Evolutionary conservation across 345 rosid species (phyloP).

Genomic region (Eucalyptus lansdowneana): DNA sequence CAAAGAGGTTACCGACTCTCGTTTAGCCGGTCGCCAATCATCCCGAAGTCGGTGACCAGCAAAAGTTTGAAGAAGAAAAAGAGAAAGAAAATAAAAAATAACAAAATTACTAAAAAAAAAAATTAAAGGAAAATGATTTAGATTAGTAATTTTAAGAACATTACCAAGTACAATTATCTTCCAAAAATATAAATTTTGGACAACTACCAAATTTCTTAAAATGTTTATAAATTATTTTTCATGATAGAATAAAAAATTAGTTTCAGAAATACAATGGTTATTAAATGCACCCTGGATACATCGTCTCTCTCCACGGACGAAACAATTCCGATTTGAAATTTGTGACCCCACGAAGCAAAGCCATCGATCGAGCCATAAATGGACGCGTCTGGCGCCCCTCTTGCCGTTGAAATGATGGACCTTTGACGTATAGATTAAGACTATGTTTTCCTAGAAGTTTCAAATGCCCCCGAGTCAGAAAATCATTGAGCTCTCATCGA

Average conservation of each 20-base stretch:
- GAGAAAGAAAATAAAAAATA: too few species aligned
- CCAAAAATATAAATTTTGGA: fast-evolving
- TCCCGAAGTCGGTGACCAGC: fast-evolving
- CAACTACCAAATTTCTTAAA: fast-evolving
- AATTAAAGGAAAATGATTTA: too few species aligned
- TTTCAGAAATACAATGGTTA: too few species aligned
- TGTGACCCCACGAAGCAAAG: not conserved
- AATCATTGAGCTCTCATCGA: not conserved
- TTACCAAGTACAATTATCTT: fast-evolving
- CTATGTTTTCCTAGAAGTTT: not conserved
- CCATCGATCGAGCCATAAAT: not conserved
- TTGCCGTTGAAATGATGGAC: not conserved
- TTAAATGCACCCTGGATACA: too few species aligned
- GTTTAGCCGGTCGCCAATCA: fast-evolving
- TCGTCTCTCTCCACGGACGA: not conserved
- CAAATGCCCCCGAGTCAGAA: not conserved
- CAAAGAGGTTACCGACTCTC: fast-evolving
- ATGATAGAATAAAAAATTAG: too few species aligned
- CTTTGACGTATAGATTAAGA: not conserved
- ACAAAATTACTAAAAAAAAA: too few species aligned
- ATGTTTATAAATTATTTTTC: fast-evolving
- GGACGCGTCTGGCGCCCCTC: not conserved
- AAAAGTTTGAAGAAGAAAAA: too few species aligned
- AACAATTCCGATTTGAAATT: not conserved
- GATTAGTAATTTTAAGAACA: fast-evolving